Conservation (phyloP, 2,329 filamentous ascomycete genomes). For the Penicillium sp. region DNA sequence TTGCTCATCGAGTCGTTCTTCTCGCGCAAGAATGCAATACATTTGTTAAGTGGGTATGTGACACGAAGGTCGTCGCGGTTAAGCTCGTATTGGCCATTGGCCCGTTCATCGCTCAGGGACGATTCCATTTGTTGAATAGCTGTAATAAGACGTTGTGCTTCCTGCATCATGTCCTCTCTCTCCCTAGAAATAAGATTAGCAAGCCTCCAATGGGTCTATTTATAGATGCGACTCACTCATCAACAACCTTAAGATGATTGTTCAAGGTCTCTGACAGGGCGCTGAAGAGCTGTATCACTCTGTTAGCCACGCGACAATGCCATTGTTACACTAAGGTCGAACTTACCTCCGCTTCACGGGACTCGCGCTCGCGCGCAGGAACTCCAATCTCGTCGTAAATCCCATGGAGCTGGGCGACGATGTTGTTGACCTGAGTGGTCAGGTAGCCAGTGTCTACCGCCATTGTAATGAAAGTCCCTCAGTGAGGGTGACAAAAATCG, state of each 20-base stretch:
- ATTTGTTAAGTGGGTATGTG: slow-evolving; percentile 78
- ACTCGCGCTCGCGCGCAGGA: slow-evolving; percentile 86
- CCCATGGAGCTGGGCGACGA: slow-evolving; percentile 87
- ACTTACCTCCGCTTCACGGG: slow-evolving; percentile 81
- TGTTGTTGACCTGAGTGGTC: slow-evolving; percentile 90
- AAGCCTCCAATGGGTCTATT: slow-evolving; percentile 10
- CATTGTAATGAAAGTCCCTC: slow-evolving; percentile 29
- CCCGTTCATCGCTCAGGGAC: slow-evolving; percentile 75
- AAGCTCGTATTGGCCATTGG: slow-evolving; percentile 62
- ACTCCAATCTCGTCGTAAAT: slow-evolving; percentile 98
- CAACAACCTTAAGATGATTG: slow-evolving; percentile 82
- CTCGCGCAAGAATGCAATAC: slow-evolving; percentile 77
- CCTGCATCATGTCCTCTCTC: slow-evolving; percentile 86
- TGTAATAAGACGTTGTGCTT: slow-evolving; percentile 80
- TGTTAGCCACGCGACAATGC: neutral
- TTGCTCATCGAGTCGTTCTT: slow-evolving; percentile 79
- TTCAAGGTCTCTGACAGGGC: slow-evolving; percentile 89
- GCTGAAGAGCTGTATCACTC: slow-evolving; percentile 69
- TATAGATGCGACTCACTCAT: slow-evolving; percentile 52
- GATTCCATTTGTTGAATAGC: slow-evolving; percentile 91
- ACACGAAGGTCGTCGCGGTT: slow-evolving; percentile 70
- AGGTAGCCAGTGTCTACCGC: slow-evolving; percentile 88
- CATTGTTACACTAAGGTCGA: neutral
- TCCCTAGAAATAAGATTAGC: slow-evolving; percentile 53
- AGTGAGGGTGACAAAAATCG: slow-evolving; percentile 6